Base-by-base conservation (phyloP, 2,329 filamentous ascomycete genomes). In the Scolecobasidium constrictum region DNA sequence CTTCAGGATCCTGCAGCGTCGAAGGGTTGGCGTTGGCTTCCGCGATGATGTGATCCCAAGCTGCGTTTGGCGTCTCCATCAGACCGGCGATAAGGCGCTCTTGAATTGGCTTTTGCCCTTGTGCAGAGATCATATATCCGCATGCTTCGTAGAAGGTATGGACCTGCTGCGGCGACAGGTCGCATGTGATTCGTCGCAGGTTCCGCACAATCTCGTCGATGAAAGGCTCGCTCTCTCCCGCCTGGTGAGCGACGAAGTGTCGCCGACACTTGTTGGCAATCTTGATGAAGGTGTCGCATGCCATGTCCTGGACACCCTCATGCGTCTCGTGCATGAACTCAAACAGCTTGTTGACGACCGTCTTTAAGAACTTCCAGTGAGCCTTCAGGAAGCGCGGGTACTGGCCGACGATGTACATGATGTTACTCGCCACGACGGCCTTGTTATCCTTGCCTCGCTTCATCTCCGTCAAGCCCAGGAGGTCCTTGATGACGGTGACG, bases 241-340 rank as follows among this genome's bases (percentile, higher is more conserved):
- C 86, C 62, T 98, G 92, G 23, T 94, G 73, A 13, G 90, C 88
- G 48, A 98, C 92, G 60, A 98, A 98, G 63, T 98, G 93, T 45
- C 92, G 81, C 59, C 92, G 84, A 67, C 92, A 98, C 63, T 96
- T 94, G 61, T 93, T 90, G 19, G 92, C 93, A 59, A 98, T 98
- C 72, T 98, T 98, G 67, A 98, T 98, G 57, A 98, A 98, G 0
- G 92, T 98, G 64, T 98, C 93, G 61, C 92, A 98, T 56, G 92
- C 92, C 93, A 98, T 98, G 65, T 98, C 92, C 66, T 98, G 93
- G 19, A 98, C 92, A 81, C 85, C 92, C 69, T 98, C 92, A 57
- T 98, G 92, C 1, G 92, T 96, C 65, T 98, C 92, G 62, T 98
- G 92, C 92, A 98, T 98, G 60, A 98, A 98, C 67, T 98, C 92